Conservation (phyloP, 2,329 filamentous ascomycete genomes). For the Xylaria polymorpha region DNA sequence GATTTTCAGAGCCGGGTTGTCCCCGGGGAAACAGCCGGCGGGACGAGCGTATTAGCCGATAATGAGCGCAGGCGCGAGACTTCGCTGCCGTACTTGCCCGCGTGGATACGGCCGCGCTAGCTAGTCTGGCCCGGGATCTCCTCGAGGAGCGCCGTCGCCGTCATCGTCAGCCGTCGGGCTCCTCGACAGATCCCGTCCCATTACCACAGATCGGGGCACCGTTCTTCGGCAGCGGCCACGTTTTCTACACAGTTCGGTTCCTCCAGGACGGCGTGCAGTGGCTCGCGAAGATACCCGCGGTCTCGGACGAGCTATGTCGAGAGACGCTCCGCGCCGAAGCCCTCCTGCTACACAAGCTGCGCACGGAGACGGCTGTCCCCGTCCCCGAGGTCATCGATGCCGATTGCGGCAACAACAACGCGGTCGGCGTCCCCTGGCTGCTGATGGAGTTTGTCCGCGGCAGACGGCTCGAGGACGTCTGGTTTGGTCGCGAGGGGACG, state of each 20-base stretch:
- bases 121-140: conserved; percentile 36
- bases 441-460: conserved; percentile 41
- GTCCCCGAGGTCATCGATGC: conserved; percentile 44
- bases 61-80: conserved; percentile 25
- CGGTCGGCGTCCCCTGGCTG: conserved; percentile 32
- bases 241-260: conserved; percentile 43
- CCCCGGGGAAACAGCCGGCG: neutral
- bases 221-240: conserved; percentile 42
- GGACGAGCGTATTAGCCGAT: neutral
- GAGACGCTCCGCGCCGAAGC: conserved; percentile 43
- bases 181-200: conserved; percentile 16
- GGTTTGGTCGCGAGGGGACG: conserved; percentile 36
- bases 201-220: conserved; percentile 36
- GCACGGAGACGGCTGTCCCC: conserved; percentile 38
- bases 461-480: conserved; percentile 40
- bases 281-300: conserved; percentile 45
- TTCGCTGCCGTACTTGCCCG: conserved; percentile 40
- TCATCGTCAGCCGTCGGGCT: neutral
- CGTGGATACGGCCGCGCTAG: conserved; percentile 39
- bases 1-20: neutral
- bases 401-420: conserved; percentile 30
- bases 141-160: conserved; percentile 29
- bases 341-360: conserved; percentile 40
- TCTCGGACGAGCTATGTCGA: conserved; percentile 38
- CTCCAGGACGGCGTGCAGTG: conserved; percentile 35